Conservation (phyloP, 2,329 filamentous ascomycete species). For the Fusarium cicatricum region DNA sequence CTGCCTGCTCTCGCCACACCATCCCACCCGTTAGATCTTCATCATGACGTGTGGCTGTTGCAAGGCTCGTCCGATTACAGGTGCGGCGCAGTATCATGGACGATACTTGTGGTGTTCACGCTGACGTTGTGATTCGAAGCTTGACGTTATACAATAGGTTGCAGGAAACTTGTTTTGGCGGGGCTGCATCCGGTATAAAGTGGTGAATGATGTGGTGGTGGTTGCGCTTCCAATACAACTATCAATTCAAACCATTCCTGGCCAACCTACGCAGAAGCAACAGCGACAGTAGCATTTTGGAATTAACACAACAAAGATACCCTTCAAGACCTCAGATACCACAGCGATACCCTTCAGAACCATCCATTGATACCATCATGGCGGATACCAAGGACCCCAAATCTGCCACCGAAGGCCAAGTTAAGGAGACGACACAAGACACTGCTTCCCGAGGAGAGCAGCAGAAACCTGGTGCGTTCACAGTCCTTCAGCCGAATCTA, state of each 20-base stretch:
- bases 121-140: conserved; percentile 37
- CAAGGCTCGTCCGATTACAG: conserved; percentile 26
- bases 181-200: conserved; percentile 30
- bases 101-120: conserved; percentile 24
- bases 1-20: conserved; percentile 36
- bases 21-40: conserved; percentile 28
- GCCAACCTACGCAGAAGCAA: conserved; percentile 26
- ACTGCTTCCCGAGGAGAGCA: conserved; percentile 36
- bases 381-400: conserved; percentile 38
- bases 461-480: conserved; percentile 44
- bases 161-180: conserved; percentile 40
- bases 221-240: conserved; percentile 25
- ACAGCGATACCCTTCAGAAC: conserved; percentile 22
- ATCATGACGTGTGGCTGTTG: conserved; percentile 42
- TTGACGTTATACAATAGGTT: conserved; percentile 32
- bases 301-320: conserved; percentile 33
- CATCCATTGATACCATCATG: conserved; percentile 3
- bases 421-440: conserved; percentile 44
- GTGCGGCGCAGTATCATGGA: conserved; percentile 33
- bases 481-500: conserved; percentile 32
- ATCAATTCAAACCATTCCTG: conserved; percentile 32
- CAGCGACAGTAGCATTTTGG: conserved; percentile 16
- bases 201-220: conserved; percentile 26
- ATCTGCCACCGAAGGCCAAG: conserved; percentile 42
- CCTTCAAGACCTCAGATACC: conserved; percentile 22